Base-by-base conservation (phyloP, 148 eudicot species). In the Tetragonia tetragonoides region DNA sequence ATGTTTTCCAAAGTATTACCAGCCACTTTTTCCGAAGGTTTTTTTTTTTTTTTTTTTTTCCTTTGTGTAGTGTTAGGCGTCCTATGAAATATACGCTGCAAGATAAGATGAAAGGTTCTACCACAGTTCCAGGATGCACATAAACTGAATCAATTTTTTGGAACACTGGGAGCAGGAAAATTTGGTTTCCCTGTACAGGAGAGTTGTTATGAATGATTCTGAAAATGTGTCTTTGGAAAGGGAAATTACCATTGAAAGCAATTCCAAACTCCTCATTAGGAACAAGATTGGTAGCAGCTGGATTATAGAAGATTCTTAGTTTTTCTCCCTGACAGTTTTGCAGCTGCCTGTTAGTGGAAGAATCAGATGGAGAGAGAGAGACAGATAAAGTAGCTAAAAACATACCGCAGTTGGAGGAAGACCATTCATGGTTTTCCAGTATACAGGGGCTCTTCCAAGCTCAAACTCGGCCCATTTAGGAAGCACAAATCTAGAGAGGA, bases 401-500 rank as follows among this genome's bases (percentile, higher is more conserved):
- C 91, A 42, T 92, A 90, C 95, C 11, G 92, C 82, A 79, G 89
- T 89, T 12, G 97, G 98, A 81, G 96, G 98, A 60, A 91, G 91
- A 28, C 98, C 98, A 9, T 95, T 92, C 94, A 86, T 91, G 7
- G 98, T 95, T 84, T 95, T 95, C 97, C 98, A 95, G 76, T 75
- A 95, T 1, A 95, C 90, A 3, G 98, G 91, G 62, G 97, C 88
- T 82, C 75, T 75, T 82, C 98, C 98, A 38, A 92, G 79, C 74
- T 95, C 98, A 75, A 95, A 95, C 41, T 90, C 87, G 68, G 98
- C 94, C 98, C 97, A 95, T 62, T 86, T 81, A 42, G 98, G 97
- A 75, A 95, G 89, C 70, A 80, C 78, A 82, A 84, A 92, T 84
- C 98, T 95, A 78, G 39, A 38, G 0, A 18, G 6, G 12, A 20